These are phyloP conservation scores for Prunella vulgaris DNA, from an alignment of 257 asterid species.

Conservation along the genomic window DNA sequence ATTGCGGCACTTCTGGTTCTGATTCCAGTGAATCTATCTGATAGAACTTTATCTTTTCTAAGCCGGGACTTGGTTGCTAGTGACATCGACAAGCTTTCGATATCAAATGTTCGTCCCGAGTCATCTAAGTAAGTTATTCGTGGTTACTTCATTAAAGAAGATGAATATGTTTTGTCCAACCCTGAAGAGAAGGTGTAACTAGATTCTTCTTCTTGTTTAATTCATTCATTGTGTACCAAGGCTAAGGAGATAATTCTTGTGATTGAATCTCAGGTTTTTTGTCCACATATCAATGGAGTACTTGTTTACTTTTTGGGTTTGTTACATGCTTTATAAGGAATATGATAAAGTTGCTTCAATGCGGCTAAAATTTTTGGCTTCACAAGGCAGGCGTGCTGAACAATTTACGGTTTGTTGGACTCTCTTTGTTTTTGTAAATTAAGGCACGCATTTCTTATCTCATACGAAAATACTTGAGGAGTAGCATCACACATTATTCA, in stretches of 20 bases:
- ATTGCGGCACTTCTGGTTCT: constrained; percentile 69
- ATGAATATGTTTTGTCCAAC: not conserved
- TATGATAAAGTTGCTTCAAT: constrained; percentile 77
- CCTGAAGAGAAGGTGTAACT: not conserved
- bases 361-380: constrained; percentile 81
- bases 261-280: constrained; percentile 70
- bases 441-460: not conserved
- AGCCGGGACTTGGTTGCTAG: constrained; percentile 79
- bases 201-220: not conserved
- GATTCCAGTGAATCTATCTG: constrained; percentile 87
- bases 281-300: constrained; percentile 86
- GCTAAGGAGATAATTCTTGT: constrained; percentile 23
- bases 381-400: constrained; percentile 81
- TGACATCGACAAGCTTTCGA: constrained; percentile 93
- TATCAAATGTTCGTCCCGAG: constrained; percentile 78
- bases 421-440: constrained; percentile 6
- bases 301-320: constrained; percentile 83
- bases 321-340: constrained; percentile 89
- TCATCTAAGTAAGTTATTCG: constrained; percentile 71
- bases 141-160: constrained; percentile 3
- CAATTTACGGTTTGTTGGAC: constrained; percentile 78
- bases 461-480: not conserved
- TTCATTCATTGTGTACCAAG: not conserved
- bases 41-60: constrained; percentile 63
- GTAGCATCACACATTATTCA: not conserved